These are phyloP conservation scores for Asterochloris erici DNA, from an alignment of 139 green algal genomes.

Conservation along the genomic window DNA sequence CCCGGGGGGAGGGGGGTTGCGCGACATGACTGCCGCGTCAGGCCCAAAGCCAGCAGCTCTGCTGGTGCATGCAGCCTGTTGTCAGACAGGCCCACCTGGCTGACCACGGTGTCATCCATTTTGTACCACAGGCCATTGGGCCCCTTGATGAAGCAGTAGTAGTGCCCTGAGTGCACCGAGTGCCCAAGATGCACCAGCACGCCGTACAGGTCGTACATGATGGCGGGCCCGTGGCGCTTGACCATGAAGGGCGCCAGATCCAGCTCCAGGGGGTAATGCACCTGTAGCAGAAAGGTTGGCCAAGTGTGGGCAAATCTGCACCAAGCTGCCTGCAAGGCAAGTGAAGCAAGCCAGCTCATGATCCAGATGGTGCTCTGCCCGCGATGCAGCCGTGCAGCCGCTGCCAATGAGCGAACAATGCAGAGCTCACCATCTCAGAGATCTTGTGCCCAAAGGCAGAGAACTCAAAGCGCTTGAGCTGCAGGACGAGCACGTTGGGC, in stretches of 20 bases:
- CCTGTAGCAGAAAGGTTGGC: slow-evolving; percentile 19
- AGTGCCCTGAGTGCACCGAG: slow-evolving; percentile 84
- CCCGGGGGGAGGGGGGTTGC: too few species aligned
- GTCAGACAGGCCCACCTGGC: slow-evolving; percentile 14
- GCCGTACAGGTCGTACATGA: slow-evolving; percentile 80
- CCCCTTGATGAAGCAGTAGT: slow-evolving; percentile 82
- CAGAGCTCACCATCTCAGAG: slow-evolving; percentile 43
- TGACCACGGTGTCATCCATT: slow-evolving; percentile 77
- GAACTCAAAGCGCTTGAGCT: slow-evolving; percentile 92
- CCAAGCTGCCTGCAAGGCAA: too few species aligned
- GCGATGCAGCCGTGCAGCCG: not conserved
- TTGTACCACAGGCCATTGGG: slow-evolving; percentile 79
- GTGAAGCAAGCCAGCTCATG: not conserved
- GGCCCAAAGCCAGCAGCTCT: too few species aligned
- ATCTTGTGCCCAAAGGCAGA: slow-evolving; percentile 77
- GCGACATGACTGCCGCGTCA: too few species aligned
- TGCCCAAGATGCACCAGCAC: slow-evolving; percentile 90
- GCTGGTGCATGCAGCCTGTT: not conserved
- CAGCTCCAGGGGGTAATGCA: slow-evolving; percentile 75
- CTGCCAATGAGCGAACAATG: not conserved
- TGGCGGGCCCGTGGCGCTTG: not conserved
- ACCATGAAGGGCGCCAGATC: slow-evolving; percentile 78
- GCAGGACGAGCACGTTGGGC: slow-evolving; percentile 83
- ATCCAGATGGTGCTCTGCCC: not conserved
- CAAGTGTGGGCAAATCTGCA: not conserved